Percentiles rank a stretch among this genome's conserved stretches.
Conservation (phyloP, 306 rosid genomes). For the Cicer judaicum region DNA sequence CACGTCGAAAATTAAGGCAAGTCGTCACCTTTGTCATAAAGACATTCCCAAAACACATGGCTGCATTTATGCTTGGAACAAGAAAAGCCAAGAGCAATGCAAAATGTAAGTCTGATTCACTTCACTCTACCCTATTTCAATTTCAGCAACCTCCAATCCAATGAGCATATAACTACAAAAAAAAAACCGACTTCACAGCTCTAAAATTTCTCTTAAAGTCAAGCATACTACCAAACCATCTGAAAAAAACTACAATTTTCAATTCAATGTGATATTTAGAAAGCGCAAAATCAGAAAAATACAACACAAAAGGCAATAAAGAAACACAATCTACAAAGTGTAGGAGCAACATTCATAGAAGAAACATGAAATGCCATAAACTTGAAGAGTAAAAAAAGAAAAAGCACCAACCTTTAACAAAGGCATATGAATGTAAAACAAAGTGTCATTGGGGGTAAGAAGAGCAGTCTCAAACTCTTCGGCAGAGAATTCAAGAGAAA, state of each 20-base stretch:
- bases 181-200: conserved; percentile 16
- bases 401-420: conserved; percentile 81
- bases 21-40: conserved; percentile 1
- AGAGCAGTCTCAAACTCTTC: conserved; percentile 98
- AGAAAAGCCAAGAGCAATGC: conserved; percentile 3
- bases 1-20: conserved; percentile 10
- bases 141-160: conserved; percentile 19
- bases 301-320: conserved; percentile 24
- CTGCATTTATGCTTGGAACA: not conserved
- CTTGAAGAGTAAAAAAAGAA: not conserved
- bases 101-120: conserved; percentile 23
- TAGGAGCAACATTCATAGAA: conserved; percentile 29
- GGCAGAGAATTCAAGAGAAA: conserved; percentile 78
- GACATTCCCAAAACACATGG: not conserved
- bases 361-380: not conserved
- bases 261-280: conserved; percentile 17
- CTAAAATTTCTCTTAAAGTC: conserved; percentile 16
- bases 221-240: conserved; percentile 25
- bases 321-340: conserved; percentile 4
- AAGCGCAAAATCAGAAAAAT: conserved; percentile 22
- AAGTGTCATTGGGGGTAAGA: conserved; percentile 85
- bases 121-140: conserved; percentile 36
- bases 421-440: conserved; percentile 95
- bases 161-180: conserved; percentile 7
- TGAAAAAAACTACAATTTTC: conserved; percentile 34